Evolutionary conservation across 257 asterid species (phyloP).

Genomic region (Coffea canephora): DNA sequence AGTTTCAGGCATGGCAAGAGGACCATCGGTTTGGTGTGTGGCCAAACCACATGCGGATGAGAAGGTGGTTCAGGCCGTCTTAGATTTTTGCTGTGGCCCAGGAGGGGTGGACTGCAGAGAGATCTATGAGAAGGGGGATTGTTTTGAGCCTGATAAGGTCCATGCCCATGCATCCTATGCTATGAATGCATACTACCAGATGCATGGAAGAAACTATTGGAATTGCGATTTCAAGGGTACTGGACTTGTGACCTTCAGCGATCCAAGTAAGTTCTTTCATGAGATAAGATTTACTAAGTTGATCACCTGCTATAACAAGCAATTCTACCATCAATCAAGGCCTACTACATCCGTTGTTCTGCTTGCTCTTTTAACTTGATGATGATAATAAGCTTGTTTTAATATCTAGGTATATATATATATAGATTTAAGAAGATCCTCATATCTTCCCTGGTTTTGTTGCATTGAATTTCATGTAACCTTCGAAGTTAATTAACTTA

Average conservation of each 20-base stretch:
- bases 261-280: constrained; percentile 48
- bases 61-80: constrained; percentile 43
- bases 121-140: constrained; percentile 40
- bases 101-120: constrained; percentile 61
- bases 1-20: constrained; percentile 25
- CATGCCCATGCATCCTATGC: constrained; percentile 60
- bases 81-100: constrained; percentile 55
- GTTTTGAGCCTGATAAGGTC: constrained; percentile 41
- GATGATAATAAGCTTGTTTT: neutral
- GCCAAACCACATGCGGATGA: constrained; percentile 66
- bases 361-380: neutral
- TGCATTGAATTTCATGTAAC: neutral
- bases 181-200: constrained; percentile 66
- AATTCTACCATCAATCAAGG: neutral
- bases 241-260: constrained; percentile 55
- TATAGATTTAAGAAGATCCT: neutral
- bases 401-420: too few relatives aligned
- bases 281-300: neutral
- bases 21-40: constrained; percentile 76
- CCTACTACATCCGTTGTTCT: neutral
- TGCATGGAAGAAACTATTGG: constrained; percentile 69
- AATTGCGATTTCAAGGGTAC: constrained; percentile 64
- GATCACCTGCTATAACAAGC: too few relatives aligned
- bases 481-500: neutral
- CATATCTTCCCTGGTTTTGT: too few relatives aligned